A percentile compares a stretch with the other conserved stretches of the same genome.
These are phyloP conservation scores for Talaromyces sp. DNA, from an alignment of 2,329 filamentous ascomycete species.

Conservation along the genomic window DNA sequence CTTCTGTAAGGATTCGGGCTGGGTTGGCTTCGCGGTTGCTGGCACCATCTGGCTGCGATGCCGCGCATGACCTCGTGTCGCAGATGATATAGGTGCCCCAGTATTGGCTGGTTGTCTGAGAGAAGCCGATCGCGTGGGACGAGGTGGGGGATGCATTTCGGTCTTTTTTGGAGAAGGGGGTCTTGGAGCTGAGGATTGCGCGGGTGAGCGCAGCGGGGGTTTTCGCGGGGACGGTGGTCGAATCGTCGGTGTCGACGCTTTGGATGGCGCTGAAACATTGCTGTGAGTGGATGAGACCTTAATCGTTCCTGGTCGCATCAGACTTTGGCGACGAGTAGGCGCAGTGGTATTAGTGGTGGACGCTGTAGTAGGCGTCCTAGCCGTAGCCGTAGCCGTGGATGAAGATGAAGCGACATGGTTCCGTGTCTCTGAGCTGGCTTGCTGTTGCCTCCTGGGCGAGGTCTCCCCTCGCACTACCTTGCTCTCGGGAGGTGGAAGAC, in stretches of 20 bases:
- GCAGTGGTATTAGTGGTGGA: not conserved
- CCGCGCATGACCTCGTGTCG: slow-evolving; percentile 32
- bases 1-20: slow-evolving; percentile 19
- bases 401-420: slow-evolving; percentile 10
- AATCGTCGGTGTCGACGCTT: slow-evolving; percentile 21
- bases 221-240: slow-evolving; percentile 30
- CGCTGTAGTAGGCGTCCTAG: not conserved
- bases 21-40: slow-evolving; percentile 20
- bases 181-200: slow-evolving; percentile 13
- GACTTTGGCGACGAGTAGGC: slow-evolving; percentile 32
- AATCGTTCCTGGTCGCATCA: slow-evolving; percentile 31
- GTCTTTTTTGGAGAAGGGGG: slow-evolving; percentile 32
- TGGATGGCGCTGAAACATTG: slow-evolving; percentile 19
- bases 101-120: slow-evolving; percentile 36
- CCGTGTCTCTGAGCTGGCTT: slow-evolving; percentile 3
- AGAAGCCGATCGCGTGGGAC: slow-evolving; percentile 40
- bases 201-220: slow-evolving; percentile 11
- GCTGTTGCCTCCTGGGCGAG: slow-evolving; percentile 17
- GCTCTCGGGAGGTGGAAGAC: slow-evolving; percentile 23
- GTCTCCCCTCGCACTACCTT: slow-evolving; percentile 20
- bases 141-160: slow-evolving; percentile 38
- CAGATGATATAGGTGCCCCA: slow-evolving; percentile 18
- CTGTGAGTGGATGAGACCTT: slow-evolving; percentile 22
- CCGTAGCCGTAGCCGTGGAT: not conserved
- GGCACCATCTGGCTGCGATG: slow-evolving; percentile 40